These are phyloP conservation scores for Lolium multiflorum DNA, from an alignment of 176 grass and related monocot genomes.

Conservation along the genomic window DNA sequence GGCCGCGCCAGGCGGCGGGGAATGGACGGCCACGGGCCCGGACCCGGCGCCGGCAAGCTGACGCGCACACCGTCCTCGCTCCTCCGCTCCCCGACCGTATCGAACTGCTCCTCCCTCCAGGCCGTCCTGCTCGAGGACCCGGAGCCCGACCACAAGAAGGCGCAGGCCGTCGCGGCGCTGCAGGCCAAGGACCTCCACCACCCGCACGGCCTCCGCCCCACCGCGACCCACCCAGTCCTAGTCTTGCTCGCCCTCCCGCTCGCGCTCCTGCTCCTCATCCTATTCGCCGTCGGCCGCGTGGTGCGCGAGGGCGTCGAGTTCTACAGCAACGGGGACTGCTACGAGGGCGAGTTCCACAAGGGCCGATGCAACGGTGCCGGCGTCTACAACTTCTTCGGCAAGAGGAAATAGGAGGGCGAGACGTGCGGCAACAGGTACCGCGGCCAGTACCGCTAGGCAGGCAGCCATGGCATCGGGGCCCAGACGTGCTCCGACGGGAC, in stretches of 20 bases:
- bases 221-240: slow-evolving; percentile 37
- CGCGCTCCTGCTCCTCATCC: slow-evolving; percentile 42
- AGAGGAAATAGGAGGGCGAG: slow-evolving; percentile 68
- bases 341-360: slow-evolving; percentile 81
- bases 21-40: slow-evolving; percentile 47
- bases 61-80: slow-evolving; percentile 84
- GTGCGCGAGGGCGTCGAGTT: slow-evolving; percentile 69
- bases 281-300: slow-evolving; percentile 50
- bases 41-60: slow-evolving; percentile 59
- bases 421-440: no score
- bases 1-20: slow-evolving; percentile 21
- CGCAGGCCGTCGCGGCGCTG: neutral
- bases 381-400: slow-evolving; percentile 58
- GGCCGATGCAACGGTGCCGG: slow-evolving; percentile 68
- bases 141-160: slow-evolving; percentile 67
- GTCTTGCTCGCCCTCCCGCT: slow-evolving; percentile 49
- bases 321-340: slow-evolving; percentile 68
- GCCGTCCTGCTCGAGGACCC: slow-evolving; percentile 58
- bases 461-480: no score
- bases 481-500: no score
- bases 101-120: slow-evolving; percentile 67
- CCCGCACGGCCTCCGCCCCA: slow-evolving; percentile 34
- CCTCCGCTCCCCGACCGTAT: slow-evolving; percentile 78
- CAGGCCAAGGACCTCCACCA: neutral
- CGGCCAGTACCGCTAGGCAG: no score